phyloP scores from a whole-genome alignment of 2,329 filamentous ascomycete genomes.

The Exophiala sideris region DNA sequence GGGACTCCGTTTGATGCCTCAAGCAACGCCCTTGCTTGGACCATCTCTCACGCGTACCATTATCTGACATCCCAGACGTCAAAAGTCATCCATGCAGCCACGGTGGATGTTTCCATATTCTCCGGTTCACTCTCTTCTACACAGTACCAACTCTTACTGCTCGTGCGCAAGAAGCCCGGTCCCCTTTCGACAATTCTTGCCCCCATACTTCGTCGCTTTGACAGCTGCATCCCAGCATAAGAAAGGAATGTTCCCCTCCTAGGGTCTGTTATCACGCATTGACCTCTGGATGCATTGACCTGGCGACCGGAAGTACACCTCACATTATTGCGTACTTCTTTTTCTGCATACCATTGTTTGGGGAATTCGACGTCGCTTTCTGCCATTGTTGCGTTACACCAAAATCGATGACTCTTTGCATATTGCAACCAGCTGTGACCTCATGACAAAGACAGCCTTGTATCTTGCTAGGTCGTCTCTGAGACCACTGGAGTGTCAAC shows the following conservation, averaged over 20 bases:
- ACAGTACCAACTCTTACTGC: not conserved
- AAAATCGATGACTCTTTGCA: not conserved
- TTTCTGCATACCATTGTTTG: not conserved
- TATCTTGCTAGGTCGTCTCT: not conserved
- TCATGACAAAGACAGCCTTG: not conserved
- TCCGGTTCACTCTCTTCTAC: not conserved
- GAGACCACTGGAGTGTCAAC: no score
- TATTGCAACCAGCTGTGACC: not conserved
- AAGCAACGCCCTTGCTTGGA: conserved; percentile 7
- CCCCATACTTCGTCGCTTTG: conserved; percentile 4
- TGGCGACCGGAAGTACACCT: not conserved
- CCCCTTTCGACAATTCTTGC: not conserved
- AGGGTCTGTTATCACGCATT: conserved; percentile 1
- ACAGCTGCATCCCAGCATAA: conserved; percentile 5
- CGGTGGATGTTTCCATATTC: conserved; percentile 6
- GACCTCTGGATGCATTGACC: not conserved
- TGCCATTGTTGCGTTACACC: no score
- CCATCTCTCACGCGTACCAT: conserved; percentile 1
- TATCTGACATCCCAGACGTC: conserved; percentile 8
- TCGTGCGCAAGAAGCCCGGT: not conserved
- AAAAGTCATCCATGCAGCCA: conserved; percentile 4
- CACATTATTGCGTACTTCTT: not conserved
- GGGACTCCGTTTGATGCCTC: conserved; percentile 1
- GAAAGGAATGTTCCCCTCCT: conserved; percentile 13
- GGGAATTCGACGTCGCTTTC: no score